These are phyloP conservation scores for Pugionium dolabratum DNA, from an alignment of 345 rosid genomes.

Conservation along the genomic window DNA sequence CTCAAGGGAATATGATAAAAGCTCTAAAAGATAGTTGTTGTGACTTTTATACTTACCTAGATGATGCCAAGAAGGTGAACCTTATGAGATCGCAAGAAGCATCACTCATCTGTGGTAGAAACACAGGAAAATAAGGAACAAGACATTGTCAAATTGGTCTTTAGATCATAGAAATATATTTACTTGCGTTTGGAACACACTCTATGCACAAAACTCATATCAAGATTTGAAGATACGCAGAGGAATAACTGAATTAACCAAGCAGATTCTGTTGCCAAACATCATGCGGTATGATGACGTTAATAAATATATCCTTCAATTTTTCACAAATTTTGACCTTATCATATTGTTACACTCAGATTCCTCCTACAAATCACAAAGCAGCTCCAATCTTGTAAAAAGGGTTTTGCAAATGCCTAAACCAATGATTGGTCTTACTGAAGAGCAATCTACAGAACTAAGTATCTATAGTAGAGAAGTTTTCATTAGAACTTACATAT, in stretches of 20 bases:
- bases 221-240: not conserved
- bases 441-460: no score
- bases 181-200: conserved; percentile 1
- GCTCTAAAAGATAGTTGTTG: not conserved
- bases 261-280: not conserved
- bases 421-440: not conserved
- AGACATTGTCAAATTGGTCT: not conserved
- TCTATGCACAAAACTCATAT: conserved; percentile 5
- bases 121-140: not conserved
- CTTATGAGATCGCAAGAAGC: conserved; percentile 21
- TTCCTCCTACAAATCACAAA: conserved; percentile 2
- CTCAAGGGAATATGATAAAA: not conserved
- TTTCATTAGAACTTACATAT: not conserved
- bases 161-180: not conserved
- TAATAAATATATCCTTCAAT: not conserved
- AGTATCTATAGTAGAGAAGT: not conserved
- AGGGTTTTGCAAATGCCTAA: conserved; percentile 1
- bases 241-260: not conserved
- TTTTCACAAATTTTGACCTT: not conserved
- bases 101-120: conserved; percentile 34
- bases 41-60: conserved; percentile 26
- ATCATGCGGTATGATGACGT: not conserved
- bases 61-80: conserved; percentile 1
- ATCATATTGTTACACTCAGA: conserved; percentile 3
- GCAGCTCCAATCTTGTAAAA: not conserved